Base-by-base conservation (phyloP, 2,329 filamentous ascomycete genomes). In the Gaeumannomyces sp. region DNA sequence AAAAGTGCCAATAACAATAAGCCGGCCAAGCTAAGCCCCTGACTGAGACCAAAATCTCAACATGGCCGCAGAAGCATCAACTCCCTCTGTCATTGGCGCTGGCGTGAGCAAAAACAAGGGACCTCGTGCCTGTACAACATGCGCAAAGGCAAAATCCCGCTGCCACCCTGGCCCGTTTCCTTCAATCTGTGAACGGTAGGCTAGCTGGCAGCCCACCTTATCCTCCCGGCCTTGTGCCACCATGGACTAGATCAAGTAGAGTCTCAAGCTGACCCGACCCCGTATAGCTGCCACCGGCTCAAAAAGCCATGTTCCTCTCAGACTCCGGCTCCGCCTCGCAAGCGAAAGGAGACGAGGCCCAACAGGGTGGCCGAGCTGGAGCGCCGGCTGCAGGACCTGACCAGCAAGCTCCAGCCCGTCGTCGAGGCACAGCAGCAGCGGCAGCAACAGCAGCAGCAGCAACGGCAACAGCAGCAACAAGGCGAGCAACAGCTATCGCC, bases 91-190 rank as follows among this genome's bases (percentile, higher is more conserved):
- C 22, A n/a, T 33, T 31, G 56, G 27, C 53, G 59, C 59, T 8
- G 45, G 35, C 60, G 28, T 45, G 35, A 61, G 11, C 60, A 61
- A 61, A 35, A 61, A 61, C 68, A 80, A 78, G 67, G 81, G 81
- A 16, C 80, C 81, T 4, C 78, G 79, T 68, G 81, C 81, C 59
- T 83, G 81, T 69, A 75, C 75, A 1, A 82, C 80, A 1, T 83
- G 81, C 69, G 81, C 81, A 66, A 81, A 78, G 68, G 81, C 81
- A n/a, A 83, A 83, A 70, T 77, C 80, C 35, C 75, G 81, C 69
- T 83, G 81, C 59, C 78, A 81, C 31, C 74, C 79, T 0, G 78
- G 80, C 3, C 76, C 77, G 13, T 71, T 72, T 19, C 74, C 72
- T 45, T 73, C 74, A 64, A 79, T 80, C 64, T 83, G 81, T 68